phyloP scores from a whole-genome alignment of 495 filamentous ascomycete species.

The Aspergillus hancockii region DNA sequence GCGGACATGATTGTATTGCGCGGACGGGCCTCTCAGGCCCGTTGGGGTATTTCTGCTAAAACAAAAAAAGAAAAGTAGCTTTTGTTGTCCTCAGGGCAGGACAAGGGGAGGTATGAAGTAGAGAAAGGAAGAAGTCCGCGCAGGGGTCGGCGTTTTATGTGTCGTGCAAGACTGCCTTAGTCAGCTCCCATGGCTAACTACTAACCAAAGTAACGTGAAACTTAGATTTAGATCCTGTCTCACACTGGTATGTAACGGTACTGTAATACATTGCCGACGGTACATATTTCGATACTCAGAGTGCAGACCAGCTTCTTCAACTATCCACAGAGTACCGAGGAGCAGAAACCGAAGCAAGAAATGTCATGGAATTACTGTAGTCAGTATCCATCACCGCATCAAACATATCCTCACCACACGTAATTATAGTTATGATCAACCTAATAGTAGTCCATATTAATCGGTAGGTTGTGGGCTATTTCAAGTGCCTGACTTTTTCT shows the following conservation, averaged over 20 bases:
- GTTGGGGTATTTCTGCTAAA: neutral
- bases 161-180: neutral
- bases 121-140: neutral
- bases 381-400: too few species aligned
- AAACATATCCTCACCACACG: too few species aligned
- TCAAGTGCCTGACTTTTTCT: too few species aligned
- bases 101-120: neutral
- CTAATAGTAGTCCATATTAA: neutral
- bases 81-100: neutral
- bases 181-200: neutral
- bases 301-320: neutral
- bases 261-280: neutral
- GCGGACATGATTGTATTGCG: slow-evolving; percentile 12
- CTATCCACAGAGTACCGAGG: neutral
- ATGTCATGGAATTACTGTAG: too few species aligned
- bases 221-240: neutral
- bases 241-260: neutral
- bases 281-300: neutral
- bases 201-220: neutral
- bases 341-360: neutral
- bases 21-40: slow-evolving; percentile 11
- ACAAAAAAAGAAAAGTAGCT: neutral
- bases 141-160: neutral
- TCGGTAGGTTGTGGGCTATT: neutral
- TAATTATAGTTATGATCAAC: too few species aligned